phyloP scores from a whole-genome alignment of 352 stramenopile genomes.

The Phytophthora cryptogea region DNA sequence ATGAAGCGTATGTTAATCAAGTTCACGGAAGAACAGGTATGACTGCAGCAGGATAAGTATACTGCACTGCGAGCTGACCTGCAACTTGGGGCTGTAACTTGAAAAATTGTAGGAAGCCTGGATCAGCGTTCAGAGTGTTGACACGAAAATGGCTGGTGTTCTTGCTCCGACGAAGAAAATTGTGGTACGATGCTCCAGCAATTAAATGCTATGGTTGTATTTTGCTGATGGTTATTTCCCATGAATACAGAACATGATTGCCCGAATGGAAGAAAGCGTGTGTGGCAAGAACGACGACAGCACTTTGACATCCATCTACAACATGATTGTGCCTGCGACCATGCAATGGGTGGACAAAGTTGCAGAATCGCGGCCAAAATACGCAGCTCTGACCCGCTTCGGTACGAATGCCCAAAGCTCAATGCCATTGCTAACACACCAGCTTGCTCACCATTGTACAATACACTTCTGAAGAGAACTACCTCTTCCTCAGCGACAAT shows the following conservation, averaged over 20 bases:
- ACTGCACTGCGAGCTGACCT: neutral
- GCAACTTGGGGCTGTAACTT: neutral
- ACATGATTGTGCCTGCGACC: constrained; percentile 60
- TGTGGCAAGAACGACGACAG: constrained; percentile 59
- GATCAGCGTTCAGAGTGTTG: constrained; percentile 66
- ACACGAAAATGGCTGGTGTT: constrained; percentile 76
- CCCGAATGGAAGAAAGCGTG: constrained; percentile 64
- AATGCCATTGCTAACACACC: neutral
- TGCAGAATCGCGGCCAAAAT: constrained; percentile 70
- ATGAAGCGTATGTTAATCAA: constrained; percentile 82
- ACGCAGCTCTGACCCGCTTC: constrained; percentile 58
- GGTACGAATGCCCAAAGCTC: constrained; percentile 28
- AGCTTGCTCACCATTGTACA: too few species aligned
- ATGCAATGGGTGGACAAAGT: constrained; percentile 78
- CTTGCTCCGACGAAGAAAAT: constrained; percentile 70
- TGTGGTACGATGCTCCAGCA: constrained; percentile 32
- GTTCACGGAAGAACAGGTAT: constrained; percentile 74
- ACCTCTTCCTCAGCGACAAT: constrained; percentile 62
- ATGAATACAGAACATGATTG: constrained; percentile 50
- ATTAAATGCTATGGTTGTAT: neutral
- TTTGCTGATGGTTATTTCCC: neutral
- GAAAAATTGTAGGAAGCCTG: constrained; percentile 47
- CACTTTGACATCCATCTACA: constrained; percentile 66
- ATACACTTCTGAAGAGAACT: constrained; percentile 56
- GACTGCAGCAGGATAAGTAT: neutral